Base-by-base conservation (phyloP, 805 yeast species). In the Ogataea paraovalis region DNA sequence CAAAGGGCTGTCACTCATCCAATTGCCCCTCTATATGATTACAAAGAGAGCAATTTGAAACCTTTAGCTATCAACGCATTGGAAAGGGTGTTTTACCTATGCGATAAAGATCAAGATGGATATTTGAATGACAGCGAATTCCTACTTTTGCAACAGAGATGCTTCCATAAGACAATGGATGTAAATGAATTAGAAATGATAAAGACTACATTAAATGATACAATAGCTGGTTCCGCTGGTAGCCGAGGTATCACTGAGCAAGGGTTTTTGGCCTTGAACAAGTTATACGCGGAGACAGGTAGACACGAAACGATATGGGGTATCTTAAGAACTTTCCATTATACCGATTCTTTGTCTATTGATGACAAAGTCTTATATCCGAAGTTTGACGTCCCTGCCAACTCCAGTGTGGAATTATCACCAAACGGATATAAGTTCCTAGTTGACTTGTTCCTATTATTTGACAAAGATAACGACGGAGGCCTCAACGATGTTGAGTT, bases 261-360 rank as follows among this genome's bases (percentile, higher is more conserved):
- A 41, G 98, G 96, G 0, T 94, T 94, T 59, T 67, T 94, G 2
- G 69, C 80, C 0, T 69, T 94, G 45, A 90, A 88, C 65, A 86
- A 84, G 59, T 67, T 87, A 22, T 94, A 86, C 63, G 96, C 95
- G 1, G 96, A 89, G 55, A 79, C 80, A 33, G 99, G 99, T 0
- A 72, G 98, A 28, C 98, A 94, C 64, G 99, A 94, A 62, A 94
- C 98, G 0, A 85, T 89, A 0, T 94, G 99, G 99, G 96, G 96
- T 0, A 88, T 94, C 19, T 64, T 94, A 22, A 67, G 99, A 44
- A 78, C 90, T 0, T 94, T 87, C 64, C 87, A 88, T 60, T 94
- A 94, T 60, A 92, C 98, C 0, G 94, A 94, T 60, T 90, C 97
- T 0, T 70, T 94, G 4, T 88, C 97, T 0, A 73, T 94, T 25